Conservation (phyloP, 2,329 filamentous ascomycete species). For the Scedosporium apiospermum region DNA sequence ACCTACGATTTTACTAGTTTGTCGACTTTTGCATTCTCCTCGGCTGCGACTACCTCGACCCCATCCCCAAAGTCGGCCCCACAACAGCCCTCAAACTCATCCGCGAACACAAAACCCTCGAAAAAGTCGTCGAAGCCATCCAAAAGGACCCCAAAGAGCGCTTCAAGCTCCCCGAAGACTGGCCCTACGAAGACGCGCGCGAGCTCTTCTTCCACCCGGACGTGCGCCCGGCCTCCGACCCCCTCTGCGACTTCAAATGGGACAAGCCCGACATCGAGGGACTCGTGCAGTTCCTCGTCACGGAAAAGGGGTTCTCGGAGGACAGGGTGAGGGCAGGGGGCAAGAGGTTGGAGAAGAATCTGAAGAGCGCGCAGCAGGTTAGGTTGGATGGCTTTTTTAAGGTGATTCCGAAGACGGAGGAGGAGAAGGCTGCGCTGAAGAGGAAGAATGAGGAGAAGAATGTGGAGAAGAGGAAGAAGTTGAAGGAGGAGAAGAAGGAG, state of each 20-base stretch:
- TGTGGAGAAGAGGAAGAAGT: conserved; percentile 89
- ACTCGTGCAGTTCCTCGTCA: conserved; percentile 79
- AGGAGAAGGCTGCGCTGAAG: conserved; percentile 77
- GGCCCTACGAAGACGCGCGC: conserved; percentile 88
- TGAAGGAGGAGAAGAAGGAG: conserved; percentile 88
- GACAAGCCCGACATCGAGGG: conserved; percentile 86
- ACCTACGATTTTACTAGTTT: conserved; percentile 47
- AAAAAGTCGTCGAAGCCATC: conserved; percentile 76
- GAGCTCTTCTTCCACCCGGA: conserved; percentile 88
- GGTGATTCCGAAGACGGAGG: conserved; percentile 76
- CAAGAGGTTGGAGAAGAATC: conserved; percentile 73
- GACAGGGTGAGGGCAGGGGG: conserved; percentile 79
- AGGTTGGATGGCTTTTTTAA: conserved; percentile 97
- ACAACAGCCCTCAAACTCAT: conserved; percentile 89
- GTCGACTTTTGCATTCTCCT: conserved; percentile 96
- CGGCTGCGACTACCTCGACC: conserved; percentile 95
- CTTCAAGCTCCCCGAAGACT: conserved; percentile 85
- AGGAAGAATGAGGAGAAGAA: conserved; percentile 89
- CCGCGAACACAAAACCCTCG: conserved; percentile 79
- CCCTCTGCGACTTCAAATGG: conserved; percentile 96
- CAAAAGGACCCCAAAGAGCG: conserved; percentile 69
- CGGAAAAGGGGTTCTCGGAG: conserved; percentile 94
- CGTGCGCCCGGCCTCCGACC: conserved; percentile 71
- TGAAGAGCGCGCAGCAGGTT: conserved; percentile 85
- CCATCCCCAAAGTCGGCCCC: conserved; percentile 88